A percentile compares a stretch with the other conserved stretches of the same genome.
Conservation (phyloP, 768 basidiomycete genomes). For the Dentipellis fragilis region DNA sequence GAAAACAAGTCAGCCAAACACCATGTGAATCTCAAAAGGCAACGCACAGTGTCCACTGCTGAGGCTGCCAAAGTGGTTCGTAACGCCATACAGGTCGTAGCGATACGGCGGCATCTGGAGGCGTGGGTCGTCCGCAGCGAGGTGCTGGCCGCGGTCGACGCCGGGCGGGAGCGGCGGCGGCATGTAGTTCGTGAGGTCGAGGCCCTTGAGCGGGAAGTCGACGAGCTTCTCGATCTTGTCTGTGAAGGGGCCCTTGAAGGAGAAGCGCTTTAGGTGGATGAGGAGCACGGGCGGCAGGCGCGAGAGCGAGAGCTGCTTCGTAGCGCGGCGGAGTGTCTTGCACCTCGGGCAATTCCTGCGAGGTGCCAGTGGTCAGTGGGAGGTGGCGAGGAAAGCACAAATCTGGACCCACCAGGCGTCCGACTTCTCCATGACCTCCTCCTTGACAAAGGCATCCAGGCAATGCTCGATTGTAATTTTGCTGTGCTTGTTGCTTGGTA, state of each 20-base stretch:
- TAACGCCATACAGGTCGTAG: conserved; percentile 93
- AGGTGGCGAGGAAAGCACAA: background rate
- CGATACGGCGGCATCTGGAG: conserved; percentile 79
- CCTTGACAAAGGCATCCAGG: conserved; percentile 82
- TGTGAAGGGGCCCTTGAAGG: conserved; percentile 82
- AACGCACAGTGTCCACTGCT: conserved; percentile 92
- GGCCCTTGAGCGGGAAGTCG: conserved; percentile 64
- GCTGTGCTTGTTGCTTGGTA: conserved; percentile 53
- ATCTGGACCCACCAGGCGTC: conserved; percentile 72
- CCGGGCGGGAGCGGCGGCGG: conserved; percentile 69
- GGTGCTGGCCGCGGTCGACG: conserved; percentile 31
- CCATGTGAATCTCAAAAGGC: background rate
- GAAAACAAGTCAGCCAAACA: conserved; percentile 3
- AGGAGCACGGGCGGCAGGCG: conserved; percentile 89
- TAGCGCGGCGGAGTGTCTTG: conserved; percentile 78
- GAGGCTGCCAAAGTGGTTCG: conserved; percentile 91
- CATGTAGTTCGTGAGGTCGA: conserved; percentile 73
- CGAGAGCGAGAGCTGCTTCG: conserved; percentile 81
- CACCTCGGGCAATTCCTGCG: conserved; percentile 90
- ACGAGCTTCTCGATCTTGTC: conserved; percentile 96
- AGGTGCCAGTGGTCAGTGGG: background rate
- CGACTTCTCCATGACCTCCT: conserved; percentile 83
- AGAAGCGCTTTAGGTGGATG: conserved; percentile 90
- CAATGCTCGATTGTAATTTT: conserved; percentile 71
- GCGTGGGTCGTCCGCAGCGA: conserved; percentile 59